These are phyloP conservation scores for Physcomitrellopsis africana DNA, from an alignment of 225 moss, liverwort and hornwort genomes.

Conservation along the genomic window DNA sequence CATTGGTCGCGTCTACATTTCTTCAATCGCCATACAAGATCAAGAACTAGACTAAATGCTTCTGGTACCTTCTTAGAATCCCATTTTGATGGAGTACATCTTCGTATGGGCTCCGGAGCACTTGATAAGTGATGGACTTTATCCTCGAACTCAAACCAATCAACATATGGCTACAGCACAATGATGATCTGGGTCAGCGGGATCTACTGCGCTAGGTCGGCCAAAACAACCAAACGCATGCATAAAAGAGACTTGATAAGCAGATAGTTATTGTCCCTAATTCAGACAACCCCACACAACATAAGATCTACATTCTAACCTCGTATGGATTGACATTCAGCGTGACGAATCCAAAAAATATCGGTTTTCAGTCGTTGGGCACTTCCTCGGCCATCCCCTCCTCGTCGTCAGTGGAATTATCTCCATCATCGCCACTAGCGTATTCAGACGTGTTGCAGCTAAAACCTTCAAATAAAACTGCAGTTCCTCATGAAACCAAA, in stretches of 20 bases:
- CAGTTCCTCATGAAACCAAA: not conserved
- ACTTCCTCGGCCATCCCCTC: slow-evolving; percentile 47
- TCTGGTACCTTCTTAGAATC: slow-evolving; percentile 89
- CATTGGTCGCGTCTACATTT: not conserved
- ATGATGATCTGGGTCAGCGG: not conserved
- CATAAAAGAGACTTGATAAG: not conserved
- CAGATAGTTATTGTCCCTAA: not conserved
- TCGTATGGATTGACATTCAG: slow-evolving; percentile 9
- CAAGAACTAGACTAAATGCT: not conserved
- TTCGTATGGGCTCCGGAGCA: slow-evolving; percentile 84
- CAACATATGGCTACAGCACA: slow-evolving; percentile 52
- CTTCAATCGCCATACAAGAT: not conserved
- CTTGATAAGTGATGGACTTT: slow-evolving; percentile 53
- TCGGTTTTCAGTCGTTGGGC: slow-evolving; percentile 26
- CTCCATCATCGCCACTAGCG: slow-evolving; percentile 47
- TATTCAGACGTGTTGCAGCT: slow-evolving; percentile 39
- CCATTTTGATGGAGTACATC: slow-evolving; percentile 97
- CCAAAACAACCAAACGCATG: not conserved
- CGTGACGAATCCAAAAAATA: slow-evolving; percentile 22
- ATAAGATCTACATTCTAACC: not conserved
- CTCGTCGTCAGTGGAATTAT: slow-evolving; percentile 48
- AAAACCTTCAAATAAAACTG: not conserved
- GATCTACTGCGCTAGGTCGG: not conserved
- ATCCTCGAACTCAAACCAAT: slow-evolving; percentile 76
- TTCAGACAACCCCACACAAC: not conserved